Base-by-base conservation (phyloP, 768 basidiomycete species). In the Chalciporus chontae region DNA sequence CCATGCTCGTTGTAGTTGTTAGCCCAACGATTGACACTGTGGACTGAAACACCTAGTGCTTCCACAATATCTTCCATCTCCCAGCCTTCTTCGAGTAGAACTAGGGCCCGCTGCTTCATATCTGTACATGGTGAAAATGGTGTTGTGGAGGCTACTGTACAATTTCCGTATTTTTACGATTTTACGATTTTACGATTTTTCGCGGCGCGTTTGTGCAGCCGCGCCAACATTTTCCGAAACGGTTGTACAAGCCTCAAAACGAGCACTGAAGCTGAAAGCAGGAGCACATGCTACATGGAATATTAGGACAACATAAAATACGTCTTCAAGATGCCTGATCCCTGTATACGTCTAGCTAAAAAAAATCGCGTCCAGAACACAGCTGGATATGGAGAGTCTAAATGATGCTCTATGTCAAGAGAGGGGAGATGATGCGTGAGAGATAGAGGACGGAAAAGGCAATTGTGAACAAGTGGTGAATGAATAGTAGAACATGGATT, bases 291-390 rank as follows among this genome's bases (percentile, higher is more conserved):
- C 62, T 64, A 64, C 62, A 64, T 9, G 44, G 53, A 55, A 62
- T 57, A 65, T 65, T 65, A 65, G 24, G 61, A 61, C 52, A 59
- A 63, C 61, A 66, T 66, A 66, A 59, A 58, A 68, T 66, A 66
- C 61, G 57, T 66, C 66, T 61, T 56, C 60, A 69, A 67, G 63
- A 67, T 67, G 57, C 57, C 63, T 59, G 62, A 64, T 64, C 63
- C 61, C 48, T 66, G 58, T 58, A 66, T 62, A 62, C 42, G 59
- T 53, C 32, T 34, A 34, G 8, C 8, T 5, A 15, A 57, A 56
- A 29, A 29, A 29, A 29, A n/a, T 29, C 65, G 57, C 63, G 62
- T 67, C 65, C 64, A 65, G 51, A 53, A 55, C 37, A 48, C 24
- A 49, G 10, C 38, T 49, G 53, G 41, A 56, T 47, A 50, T 51